These are phyloP conservation scores for Piper betle DNA, from an alignment of 164 flowering plant species.

Conservation along the genomic window DNA sequence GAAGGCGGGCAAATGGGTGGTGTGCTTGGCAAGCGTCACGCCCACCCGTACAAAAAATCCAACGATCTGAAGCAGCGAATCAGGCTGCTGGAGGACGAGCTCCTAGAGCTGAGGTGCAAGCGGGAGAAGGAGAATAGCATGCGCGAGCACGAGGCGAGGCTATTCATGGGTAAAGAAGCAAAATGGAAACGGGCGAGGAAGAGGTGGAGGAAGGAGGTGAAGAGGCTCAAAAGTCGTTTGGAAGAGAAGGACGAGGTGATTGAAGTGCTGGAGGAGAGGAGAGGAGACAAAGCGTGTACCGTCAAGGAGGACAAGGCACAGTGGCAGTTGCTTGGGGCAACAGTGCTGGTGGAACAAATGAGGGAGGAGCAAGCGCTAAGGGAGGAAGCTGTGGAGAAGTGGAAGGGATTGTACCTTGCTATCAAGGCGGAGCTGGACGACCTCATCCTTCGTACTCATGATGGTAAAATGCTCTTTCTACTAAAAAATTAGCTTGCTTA, in stretches of 20 bases:
- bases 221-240: background rate
- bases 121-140: slow-evolving; percentile 6
- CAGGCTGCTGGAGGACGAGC: slow-evolving; percentile 5
- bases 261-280: slow-evolving; percentile 2
- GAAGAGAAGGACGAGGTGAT: slow-evolving; percentile 8
- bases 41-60: background rate
- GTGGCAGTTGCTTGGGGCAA: slow-evolving; percentile 13
- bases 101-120: slow-evolving; percentile 1
- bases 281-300: background rate
- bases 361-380: slow-evolving; percentile 35
- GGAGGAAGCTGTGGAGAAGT: slow-evolving; percentile 67
- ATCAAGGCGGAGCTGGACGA: slow-evolving; percentile 74
- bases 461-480: slow-evolving; percentile 16
- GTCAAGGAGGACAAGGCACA: slow-evolving; percentile 10
- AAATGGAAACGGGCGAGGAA: slow-evolving; percentile 6
- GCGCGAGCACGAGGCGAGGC: background rate
- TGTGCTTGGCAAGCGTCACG: background rate
- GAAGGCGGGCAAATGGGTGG: background rate
- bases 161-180: slow-evolving; percentile 2
- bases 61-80: background rate
- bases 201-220: slow-evolving; percentile 7
- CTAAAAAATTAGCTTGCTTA: background rate
- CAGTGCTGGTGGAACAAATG: slow-evolving; percentile 32
- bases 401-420: slow-evolving; percentile 71
- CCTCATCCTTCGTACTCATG: slow-evolving; percentile 52